Evolutionary conservation across 768 basidiomycete genomes (phyloP).

Genomic region (Gymnopilus dilepis): DNA sequence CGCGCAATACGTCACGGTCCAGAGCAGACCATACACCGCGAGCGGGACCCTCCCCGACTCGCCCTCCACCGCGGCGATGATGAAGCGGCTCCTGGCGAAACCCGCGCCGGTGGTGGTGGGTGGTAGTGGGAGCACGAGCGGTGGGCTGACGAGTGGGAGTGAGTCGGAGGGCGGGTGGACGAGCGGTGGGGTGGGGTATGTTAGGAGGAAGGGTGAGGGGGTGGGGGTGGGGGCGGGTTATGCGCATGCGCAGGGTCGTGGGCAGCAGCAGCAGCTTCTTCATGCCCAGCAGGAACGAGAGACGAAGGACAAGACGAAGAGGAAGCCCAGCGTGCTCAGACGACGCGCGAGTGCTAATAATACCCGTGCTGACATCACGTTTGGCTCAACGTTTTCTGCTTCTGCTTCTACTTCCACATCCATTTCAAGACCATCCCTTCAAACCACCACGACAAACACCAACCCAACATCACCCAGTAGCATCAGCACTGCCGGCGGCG

Average conservation of each 20-base stretch:
- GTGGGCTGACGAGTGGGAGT: slow-evolving; percentile 16
- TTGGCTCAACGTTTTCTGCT: neutral
- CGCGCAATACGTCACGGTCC: slow-evolving; percentile 13
- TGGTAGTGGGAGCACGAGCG: neutral
- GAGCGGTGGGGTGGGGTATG: neutral
- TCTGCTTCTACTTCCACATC: too few relatives aligned
- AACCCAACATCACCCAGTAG: neutral
- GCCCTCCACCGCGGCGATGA: slow-evolving; percentile 24
- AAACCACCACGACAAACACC: neutral
- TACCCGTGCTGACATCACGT: neutral
- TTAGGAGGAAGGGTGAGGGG: neutral
- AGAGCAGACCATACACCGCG: neutral
- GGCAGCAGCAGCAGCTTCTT: too few relatives aligned
- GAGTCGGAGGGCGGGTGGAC: slow-evolving; percentile 19
- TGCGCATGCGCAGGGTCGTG: too few relatives aligned
- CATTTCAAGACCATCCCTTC: neutral
- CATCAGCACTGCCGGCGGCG: slow-evolving; percentile 7
- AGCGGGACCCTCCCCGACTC: slow-evolving; percentile 16
- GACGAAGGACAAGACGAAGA: slow-evolving; percentile 19
- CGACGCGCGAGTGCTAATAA: slow-evolving; percentile 8
- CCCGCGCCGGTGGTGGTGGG: slow-evolving; percentile 28
- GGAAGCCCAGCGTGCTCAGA: slow-evolving; percentile 18
- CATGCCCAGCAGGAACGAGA: neutral
- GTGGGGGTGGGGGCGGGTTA: too few relatives aligned
- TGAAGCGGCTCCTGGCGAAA: slow-evolving; percentile 43